Evolutionary conservation across 306 rosid species (phyloP), one percentile per base, ranked within the genome.

Genomic region (Gastrolobium bilobum): DNA sequence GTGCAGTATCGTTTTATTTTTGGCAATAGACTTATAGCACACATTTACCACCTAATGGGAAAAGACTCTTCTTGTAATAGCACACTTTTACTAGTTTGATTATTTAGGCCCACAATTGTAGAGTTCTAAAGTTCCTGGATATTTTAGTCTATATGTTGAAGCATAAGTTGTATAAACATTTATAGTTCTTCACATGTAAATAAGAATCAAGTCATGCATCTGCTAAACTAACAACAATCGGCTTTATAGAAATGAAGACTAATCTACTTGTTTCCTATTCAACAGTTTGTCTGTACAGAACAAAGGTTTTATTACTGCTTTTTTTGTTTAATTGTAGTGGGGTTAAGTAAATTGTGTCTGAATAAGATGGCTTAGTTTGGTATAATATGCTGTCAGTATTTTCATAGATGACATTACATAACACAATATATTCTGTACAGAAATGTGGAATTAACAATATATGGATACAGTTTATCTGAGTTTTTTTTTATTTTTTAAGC

Each of bases 361-460:
- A 54, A 46, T 58, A 37, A 6, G 61, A 10, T 44, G 29, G 14
- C 61, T n/a, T 9, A 72, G 10, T 14, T 52, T 29, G 33, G 39
- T 39, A 40, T 20, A 33, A 14, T 62, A 35, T 40, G 5, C 3
- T 58, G 42, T 59, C 7, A 33, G 58, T 43, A 53, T 39, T 9
- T 50, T 70, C 62, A 6, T 14, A 26, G 54, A 57, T 29, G 20
- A 76, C 46, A 30, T 9, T 11, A 67, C 26, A 30, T 9, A 37
- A 67, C 26, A 20, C 38, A 68, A 20, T 53, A 26, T 62, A 65
- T 43, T 57, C 43, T 66, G 15, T 33, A 43, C 26, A 54, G n/a
- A 51, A 68, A 73, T 11, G 33, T 58, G 58, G 42, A 59, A 56
- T 68, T 52, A 53, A 63, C 60, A 77, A 73, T 35, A 13, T 47